A percentile compares a stretch with the other conserved stretches of the same genome.
phyloP scores from a whole-genome alignment of 2,329 filamentous ascomycete genomes.

The Cytospora piceae region DNA sequence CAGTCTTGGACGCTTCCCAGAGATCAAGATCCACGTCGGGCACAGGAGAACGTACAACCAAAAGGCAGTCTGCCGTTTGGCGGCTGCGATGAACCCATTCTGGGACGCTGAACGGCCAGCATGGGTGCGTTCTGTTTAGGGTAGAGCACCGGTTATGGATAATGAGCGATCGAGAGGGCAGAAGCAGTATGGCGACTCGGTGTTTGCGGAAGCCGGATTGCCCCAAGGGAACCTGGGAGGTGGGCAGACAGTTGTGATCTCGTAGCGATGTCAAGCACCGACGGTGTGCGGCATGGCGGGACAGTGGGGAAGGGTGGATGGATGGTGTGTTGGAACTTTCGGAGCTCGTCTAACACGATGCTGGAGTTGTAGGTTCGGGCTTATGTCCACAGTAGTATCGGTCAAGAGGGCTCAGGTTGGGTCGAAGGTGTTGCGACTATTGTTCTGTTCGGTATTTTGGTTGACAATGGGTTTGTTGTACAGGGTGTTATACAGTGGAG shows the following conservation, averaged over 20 bases:
- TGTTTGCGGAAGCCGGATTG: not conserved
- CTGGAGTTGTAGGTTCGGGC: not conserved
- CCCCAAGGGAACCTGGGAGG: not conserved
- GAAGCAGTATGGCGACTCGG: not conserved
- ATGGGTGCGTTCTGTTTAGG: conserved; percentile 51
- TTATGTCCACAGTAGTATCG: not conserved
- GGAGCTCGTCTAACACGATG: not conserved
- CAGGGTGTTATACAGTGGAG: conserved; percentile 13
- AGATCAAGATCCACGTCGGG: conserved; percentile 4
- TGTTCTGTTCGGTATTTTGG: conserved; percentile 11
- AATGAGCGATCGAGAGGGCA: conserved; percentile 2
- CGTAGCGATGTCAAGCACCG: conserved; percentile 9
- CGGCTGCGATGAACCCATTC: conserved; percentile 63
- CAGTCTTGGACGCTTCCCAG: not conserved
- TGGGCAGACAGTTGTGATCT: conserved; percentile 2
- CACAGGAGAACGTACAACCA: conserved; percentile 61
- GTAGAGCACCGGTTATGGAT: conserved; percentile 17
- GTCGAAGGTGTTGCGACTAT: not conserved
- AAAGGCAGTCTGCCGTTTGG: conserved; percentile 60
- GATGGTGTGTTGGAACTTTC: not conserved
- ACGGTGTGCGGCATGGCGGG: conserved; percentile 15
- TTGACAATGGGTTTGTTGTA: conserved; percentile 9
- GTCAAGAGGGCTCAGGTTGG: conserved; percentile 6
- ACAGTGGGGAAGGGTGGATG: not conserved
- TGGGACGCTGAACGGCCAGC: conserved; percentile 60